These are phyloP conservation scores for Dichotomopilus funicola DNA, from an alignment of 2,329 filamentous ascomycete species.

Conservation along the genomic window DNA sequence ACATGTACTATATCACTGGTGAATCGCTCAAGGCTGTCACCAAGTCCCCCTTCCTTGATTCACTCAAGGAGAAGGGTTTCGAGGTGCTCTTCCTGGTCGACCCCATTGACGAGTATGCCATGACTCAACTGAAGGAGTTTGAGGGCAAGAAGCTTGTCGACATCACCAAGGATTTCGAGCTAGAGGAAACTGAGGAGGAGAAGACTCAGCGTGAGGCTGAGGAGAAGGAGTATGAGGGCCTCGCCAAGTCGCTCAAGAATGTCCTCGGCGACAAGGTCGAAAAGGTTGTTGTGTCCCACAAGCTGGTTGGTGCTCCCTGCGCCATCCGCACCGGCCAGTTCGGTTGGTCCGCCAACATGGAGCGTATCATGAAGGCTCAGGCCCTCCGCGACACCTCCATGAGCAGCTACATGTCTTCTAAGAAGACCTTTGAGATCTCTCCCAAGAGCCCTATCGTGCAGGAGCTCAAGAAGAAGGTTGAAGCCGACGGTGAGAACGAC, in stretches of 20 bases:
- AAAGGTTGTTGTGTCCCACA: slow-evolving; percentile 99
- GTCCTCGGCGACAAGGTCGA: slow-evolving; percentile 98
- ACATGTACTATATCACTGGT: slow-evolving; percentile 99
- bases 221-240: slow-evolving; percentile 95
- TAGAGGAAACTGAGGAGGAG: slow-evolving; percentile 99
- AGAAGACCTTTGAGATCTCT: slow-evolving; percentile 99
- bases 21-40: slow-evolving; percentile 97
- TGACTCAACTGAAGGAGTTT: slow-evolving; percentile 99
- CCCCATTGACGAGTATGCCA: slow-evolving; percentile 98
- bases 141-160: slow-evolving; percentile 99
- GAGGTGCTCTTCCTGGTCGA: slow-evolving; percentile 99
- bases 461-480: slow-evolving; percentile 99
- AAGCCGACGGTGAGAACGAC: slow-evolving; percentile 95
- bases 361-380: slow-evolving; percentile 99
- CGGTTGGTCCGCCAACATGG: slow-evolving; percentile 99
- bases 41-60: slow-evolving; percentile 98
- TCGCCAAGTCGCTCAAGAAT: slow-evolving; percentile 98
- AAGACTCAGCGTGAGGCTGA: slow-evolving; percentile 91
- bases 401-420: slow-evolving; percentile 99
- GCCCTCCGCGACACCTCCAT: slow-evolving; percentile 99
- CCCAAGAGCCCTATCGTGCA: slow-evolving; percentile 95
- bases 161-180: slow-evolving; percentile 99
- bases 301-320: slow-evolving; percentile 88
- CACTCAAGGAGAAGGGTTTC: slow-evolving; percentile 98
- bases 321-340: slow-evolving; percentile 99